Conservation (phyloP, 306 rosid genomes). For the Dryas alaskensis region DNA sequence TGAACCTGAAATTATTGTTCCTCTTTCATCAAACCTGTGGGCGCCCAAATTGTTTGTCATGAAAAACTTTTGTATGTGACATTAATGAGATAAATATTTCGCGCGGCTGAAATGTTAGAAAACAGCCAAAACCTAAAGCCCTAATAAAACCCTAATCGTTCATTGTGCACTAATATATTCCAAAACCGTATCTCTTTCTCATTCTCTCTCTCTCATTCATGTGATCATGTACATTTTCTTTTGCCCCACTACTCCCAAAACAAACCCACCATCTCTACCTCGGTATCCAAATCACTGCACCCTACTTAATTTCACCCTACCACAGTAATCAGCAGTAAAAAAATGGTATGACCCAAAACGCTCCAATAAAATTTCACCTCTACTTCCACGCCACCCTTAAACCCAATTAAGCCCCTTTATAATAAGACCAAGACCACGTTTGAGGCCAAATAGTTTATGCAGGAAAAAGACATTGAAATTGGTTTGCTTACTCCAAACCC, state of each 20-base stretch:
- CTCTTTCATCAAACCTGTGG: neutral
- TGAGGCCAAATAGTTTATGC: constrained; percentile 30
- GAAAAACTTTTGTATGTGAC: constrained; percentile 3
- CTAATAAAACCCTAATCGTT: constrained; percentile 60
- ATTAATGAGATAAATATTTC: constrained; percentile 47
- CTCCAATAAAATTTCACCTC: constrained; percentile 39
- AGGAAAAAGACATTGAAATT: constrained; percentile 41
- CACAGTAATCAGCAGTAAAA: constrained; percentile 34
- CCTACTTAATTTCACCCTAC: constrained; percentile 47
- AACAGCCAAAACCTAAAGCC: constrained; percentile 50
- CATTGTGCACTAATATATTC: constrained; percentile 60
- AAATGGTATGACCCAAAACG: constrained; percentile 19
- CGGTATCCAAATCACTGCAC: constrained; percentile 55
- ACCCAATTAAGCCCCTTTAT: constrained; percentile 14
- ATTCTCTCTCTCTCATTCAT: constrained; percentile 36
- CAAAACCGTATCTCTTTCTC: constrained; percentile 16
- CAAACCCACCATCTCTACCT: constrained; percentile 76
- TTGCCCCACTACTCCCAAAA: constrained; percentile 70
- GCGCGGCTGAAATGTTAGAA: constrained; percentile 47
- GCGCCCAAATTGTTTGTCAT: neutral
- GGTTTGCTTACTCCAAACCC: constrained; percentile 48
- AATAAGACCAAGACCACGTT: constrained; percentile 33
- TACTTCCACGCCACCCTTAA: constrained; percentile 38
- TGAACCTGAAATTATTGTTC: too few relatives aligned
- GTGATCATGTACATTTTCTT: constrained; percentile 46